Base-by-base conservation (phyloP, 2,329 filamentous ascomycete genomes). In the Helicocarpus griseus region DNA sequence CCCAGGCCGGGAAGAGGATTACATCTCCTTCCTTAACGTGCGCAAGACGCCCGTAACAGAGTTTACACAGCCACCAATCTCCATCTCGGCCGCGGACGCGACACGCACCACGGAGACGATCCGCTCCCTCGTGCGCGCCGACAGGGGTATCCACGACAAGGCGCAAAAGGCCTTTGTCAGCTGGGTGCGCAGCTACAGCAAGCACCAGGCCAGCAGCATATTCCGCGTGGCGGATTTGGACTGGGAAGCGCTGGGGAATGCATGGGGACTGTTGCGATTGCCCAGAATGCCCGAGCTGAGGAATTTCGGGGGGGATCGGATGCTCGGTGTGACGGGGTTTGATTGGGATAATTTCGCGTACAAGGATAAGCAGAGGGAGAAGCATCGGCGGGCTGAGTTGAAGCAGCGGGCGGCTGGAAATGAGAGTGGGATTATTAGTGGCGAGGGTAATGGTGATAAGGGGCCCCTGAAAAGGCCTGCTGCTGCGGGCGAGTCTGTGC, bases 231-330 rank as follows among this genome's bases (percentile, higher is more conserved):
- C 77, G 2, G 89, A 94, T 61, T 76, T 96, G 14, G 85, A 95
- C 66, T 98, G 93, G 93, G 72, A 78, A 4, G 85, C 89, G 49
- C 76, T 93, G 0, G 91, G 83, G 0, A 76, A 81, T 50, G 86
- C 85, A 0, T 98, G 91, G 88, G 93, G 88, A 1, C 75, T 98
- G 0, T 75, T 96, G 2, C 83, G 83, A 48, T 77, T 97, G 57
- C 93, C 93, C 3, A 89, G 86, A 64, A 98, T 98, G 93, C 91
- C 93, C 0, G 93, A 98, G 67, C 72, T 88, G 49, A 85, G 83
- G 61, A 79, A 75, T 0, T 91, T 86, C 74, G 77, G 81, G 11
- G 85, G 85, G 4, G 85, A 88, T 64, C 77, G 78, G 56, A 77
- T 72, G 21, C 71, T 86, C 2, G 77, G 77, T 1, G 71, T 89